Evolutionary conservation across 305 asterid species (phyloP), one percentile per base, ranked within the genome.

Genomic region (Euphrasia arctica): DNA sequence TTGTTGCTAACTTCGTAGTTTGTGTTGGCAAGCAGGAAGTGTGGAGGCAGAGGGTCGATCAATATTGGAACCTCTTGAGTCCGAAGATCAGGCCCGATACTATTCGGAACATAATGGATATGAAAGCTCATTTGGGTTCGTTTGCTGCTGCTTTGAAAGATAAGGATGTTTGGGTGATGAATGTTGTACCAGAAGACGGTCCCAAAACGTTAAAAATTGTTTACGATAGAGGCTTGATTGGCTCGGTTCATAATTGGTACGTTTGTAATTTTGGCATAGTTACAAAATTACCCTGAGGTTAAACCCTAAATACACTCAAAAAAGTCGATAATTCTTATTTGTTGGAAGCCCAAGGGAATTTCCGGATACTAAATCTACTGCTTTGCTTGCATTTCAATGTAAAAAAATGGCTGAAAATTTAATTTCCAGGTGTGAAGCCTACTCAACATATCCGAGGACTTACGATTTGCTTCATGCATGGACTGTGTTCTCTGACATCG

Each of bases 111-210:
- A 63, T 89, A 55, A 89, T 89, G 95, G 96, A 89, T 76, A 87
- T 89, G 96, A 89, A 87, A 69, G 96, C 96, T 42, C 74, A 87
- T 75, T 62, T 89, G 72, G 96, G 96, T 32, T 89, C 96, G 48
- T 89, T 83, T 76, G 96, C 85, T 52, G 95, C 93, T 62, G 93
- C 93, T 60, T 89, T 89, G 80, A 89, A 85, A 72, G 93, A 86
- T 58, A 86, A 83, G 77, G 84, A 84, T 18, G 89, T 89, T 4
- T 89, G 96, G 96, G 95, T 89, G 71, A 89, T 89, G 96, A 89
- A 87, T 64, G 95, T 80, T 54, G 84, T 89, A 36, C 83, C 96
- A 54, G 88, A 89, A 81, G 95, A 87, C 56, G 96, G 95, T 55
- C 96, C 95, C 25, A 84, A 86, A 72, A 89, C 91, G 1, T 87